Percentiles rank a stretch among this genome's conserved stretches.
Evolutionary conservation across 345 rosid species (phyloP).

Genomic region (Draba incana): DNA sequence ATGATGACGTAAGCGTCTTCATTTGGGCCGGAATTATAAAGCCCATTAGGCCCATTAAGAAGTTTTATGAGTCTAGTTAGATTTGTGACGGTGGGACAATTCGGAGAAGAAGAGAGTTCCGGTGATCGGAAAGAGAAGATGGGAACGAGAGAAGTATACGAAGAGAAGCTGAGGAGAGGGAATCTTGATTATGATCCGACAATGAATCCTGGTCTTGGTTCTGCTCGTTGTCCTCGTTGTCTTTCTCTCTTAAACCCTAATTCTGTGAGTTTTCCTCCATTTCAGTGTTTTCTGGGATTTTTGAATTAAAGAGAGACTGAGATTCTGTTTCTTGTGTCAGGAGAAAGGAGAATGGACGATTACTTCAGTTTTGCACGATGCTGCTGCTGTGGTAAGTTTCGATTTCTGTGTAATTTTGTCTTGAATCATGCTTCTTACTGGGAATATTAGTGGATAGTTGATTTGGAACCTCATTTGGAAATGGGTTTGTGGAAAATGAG

Average conservation of each 20-base stretch:
- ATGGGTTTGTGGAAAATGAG: background rate
- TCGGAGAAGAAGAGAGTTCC: conserved; percentile 13
- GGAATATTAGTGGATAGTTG: background rate
- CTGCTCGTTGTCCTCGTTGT: conserved; percentile 93
- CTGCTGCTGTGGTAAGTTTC: conserved; percentile 79
- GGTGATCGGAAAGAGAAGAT: conserved; percentile 42
- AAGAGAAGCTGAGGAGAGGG: conserved; percentile 75
- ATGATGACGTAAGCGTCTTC: conserved; percentile 7
- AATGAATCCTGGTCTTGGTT: conserved; percentile 85
- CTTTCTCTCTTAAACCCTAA: conserved; percentile 77
- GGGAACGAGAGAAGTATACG: conserved; percentile 91
- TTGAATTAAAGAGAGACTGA: background rate
- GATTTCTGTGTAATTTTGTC: background rate
- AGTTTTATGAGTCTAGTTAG: no score
- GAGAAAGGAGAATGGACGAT: conserved; percentile 77
- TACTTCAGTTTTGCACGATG: conserved; percentile 81
- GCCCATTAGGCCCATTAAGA: conserved; percentile 16
- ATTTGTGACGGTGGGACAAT: conserved; percentile 8
- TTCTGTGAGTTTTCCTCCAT: conserved; percentile 46
- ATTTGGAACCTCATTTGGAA: background rate
- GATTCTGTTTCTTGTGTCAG: conserved; percentile 42
- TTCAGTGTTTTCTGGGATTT: background rate
- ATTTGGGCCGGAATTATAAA: conserved; percentile 22
- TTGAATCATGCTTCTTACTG: background rate
- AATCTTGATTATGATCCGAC: conserved; percentile 83